These are phyloP conservation scores for Elsinoe fawcettii DNA, from an alignment of 2,329 filamentous ascomycete species.

Conservation along the genomic window DNA sequence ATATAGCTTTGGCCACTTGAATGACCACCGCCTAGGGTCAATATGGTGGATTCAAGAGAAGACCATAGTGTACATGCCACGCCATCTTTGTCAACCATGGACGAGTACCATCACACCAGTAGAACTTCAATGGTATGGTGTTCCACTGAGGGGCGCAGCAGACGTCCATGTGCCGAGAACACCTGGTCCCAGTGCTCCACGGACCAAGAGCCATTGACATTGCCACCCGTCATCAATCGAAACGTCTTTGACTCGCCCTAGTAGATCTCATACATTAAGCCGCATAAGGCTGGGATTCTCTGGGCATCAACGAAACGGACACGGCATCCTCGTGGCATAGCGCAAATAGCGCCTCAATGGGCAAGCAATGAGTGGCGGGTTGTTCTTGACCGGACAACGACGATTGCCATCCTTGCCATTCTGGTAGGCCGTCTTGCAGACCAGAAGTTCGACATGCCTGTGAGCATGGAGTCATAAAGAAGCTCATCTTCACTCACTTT, in stretches of 20 bases:
- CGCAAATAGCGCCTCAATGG: neutral
- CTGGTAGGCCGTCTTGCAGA: neutral
- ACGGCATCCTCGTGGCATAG: neutral
- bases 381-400: neutral
- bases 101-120: no score
- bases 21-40: no score
- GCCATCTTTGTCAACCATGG: no score
- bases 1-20: no score
- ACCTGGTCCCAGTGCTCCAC: no score
- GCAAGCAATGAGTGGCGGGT: neutral
- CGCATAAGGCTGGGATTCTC: neutral
- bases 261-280: neutral
- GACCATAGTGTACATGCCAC: no score
- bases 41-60: no score
- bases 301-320: neutral
- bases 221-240: neutral
- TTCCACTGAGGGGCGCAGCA: no score
- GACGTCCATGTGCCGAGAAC: no score
- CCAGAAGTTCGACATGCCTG: neutral
- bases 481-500: neutral
- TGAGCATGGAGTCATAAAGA: neutral
- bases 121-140: no score
- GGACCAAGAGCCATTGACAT: no score
- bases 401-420: neutral
- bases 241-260: neutral